Conservation (phyloP, 2,329 filamentous ascomycete species). For the Chaetoscypha palmicola region DNA sequence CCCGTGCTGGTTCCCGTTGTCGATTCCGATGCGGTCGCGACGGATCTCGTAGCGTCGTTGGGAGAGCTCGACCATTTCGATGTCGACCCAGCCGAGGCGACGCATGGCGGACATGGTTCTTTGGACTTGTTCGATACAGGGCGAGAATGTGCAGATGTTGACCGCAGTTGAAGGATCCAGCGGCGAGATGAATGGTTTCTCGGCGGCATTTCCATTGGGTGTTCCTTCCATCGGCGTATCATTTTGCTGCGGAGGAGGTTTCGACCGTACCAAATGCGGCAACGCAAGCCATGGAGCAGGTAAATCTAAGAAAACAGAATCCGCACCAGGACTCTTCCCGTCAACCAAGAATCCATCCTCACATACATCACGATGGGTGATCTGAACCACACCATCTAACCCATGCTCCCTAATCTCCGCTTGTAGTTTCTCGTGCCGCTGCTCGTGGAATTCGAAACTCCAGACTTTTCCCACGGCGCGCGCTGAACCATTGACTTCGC, state of each 20-base stretch:
- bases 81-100: slow-evolving; percentile 78
- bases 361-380: slow-evolving; percentile 77
- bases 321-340: slow-evolving; percentile 50
- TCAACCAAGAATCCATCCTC: slow-evolving; percentile 62
- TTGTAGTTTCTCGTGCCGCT: slow-evolving; percentile 61
- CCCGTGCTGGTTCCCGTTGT: slow-evolving; percentile 50
- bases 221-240: slow-evolving; percentile 5
- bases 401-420: slow-evolving; percentile 64
- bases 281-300: slow-evolving; percentile 77
- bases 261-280: slow-evolving; percentile 60
- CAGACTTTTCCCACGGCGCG: slow-evolving; percentile 59
- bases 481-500: slow-evolving; percentile 28
- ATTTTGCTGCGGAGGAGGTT: slow-evolving; percentile 24
- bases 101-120: slow-evolving; percentile 77
- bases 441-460: slow-evolving; percentile 76
- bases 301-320: slow-evolving; percentile 71
- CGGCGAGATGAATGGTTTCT: slow-evolving; percentile 45
- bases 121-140: slow-evolving; percentile 93
- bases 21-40: slow-evolving; percentile 71
- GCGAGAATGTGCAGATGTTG: slow-evolving; percentile 89
- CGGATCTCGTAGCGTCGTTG: slow-evolving; percentile 74
- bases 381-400: slow-evolving; percentile 56
- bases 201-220: background rate
- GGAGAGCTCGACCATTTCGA: slow-evolving; percentile 85
- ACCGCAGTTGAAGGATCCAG: slow-evolving; percentile 66